phyloP scores from a whole-genome alignment of 1,139 yeast species.

The Arxiozyma slooffiae region DNA sequence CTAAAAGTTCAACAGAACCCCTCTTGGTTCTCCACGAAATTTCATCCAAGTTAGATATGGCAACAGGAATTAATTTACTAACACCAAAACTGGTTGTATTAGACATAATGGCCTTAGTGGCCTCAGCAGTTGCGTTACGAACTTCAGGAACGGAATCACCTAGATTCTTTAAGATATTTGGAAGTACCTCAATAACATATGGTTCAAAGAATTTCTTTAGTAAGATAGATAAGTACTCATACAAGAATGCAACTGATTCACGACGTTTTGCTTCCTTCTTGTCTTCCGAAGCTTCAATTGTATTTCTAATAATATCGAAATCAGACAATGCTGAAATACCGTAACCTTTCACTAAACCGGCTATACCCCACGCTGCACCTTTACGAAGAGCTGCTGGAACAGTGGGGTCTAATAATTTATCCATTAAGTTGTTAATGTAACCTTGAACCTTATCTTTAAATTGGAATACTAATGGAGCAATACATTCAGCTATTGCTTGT shows the following conservation, averaged over 20 bases:
- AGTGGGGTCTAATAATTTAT: conserved; percentile 43
- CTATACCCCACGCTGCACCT: conserved; percentile 94
- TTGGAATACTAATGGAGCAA: conserved; percentile 67
- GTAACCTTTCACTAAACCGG: conserved; percentile 84
- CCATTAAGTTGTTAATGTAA: conserved; percentile 51
- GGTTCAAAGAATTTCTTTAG: conserved; percentile 83
- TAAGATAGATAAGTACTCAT: conserved; percentile 71
- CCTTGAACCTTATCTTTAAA: conserved; percentile 42
- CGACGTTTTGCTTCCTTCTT: conserved; percentile 65
- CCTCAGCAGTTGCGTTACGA: conserved; percentile 77
- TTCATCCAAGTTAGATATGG: conserved; percentile 76
- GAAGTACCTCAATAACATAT: conserved; percentile 79
- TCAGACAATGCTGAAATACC: conserved; percentile 73
- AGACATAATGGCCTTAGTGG: conserved; percentile 83
- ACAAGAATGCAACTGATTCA: conserved; percentile 81
- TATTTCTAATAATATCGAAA: conserved; percentile 62
- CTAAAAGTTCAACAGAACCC: conserved; percentile 91
- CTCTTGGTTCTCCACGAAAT: conserved; percentile 94
- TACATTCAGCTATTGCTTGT: conserved; percentile 72
- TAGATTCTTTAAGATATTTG: conserved; percentile 64
- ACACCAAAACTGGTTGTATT: conserved; percentile 89
- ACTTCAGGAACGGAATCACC: conserved; percentile 85
- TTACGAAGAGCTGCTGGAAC: conserved; percentile 52
- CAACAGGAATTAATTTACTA: conserved; percentile 81
- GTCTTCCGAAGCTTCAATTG: conserved; percentile 84